Conservation (phyloP, 129 eudicot species). For the Solidago caesia region DNA sequence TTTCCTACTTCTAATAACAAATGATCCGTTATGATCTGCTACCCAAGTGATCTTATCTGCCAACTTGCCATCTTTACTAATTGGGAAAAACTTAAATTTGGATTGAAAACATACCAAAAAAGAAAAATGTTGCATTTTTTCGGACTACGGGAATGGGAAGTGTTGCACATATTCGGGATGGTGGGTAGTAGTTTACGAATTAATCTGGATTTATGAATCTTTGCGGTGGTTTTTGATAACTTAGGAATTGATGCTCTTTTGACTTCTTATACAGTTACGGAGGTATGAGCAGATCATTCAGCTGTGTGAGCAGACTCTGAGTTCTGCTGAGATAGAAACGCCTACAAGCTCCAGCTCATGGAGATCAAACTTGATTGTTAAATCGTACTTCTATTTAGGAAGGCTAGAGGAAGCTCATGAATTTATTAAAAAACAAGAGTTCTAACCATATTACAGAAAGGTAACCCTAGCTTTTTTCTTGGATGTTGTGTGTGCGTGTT, state of each 20-base stretch:
- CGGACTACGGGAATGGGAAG: not conserved
- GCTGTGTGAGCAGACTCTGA: conserved; percentile 70
- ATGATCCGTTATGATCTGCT: no score
- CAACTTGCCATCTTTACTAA: not conserved
- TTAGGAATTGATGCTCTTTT: conserved; percentile 3
- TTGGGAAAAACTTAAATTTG: not conserved
- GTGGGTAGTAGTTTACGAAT: not conserved
- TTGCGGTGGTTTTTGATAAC: not conserved
- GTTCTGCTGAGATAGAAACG: conserved; percentile 44
- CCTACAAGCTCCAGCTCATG: conserved; percentile 39
- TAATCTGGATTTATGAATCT: not conserved
- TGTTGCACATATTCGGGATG: not conserved
- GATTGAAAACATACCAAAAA: not conserved
- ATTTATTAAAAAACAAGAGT: conserved; percentile 65
- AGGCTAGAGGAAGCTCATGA: conserved; percentile 80
- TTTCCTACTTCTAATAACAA: no score
- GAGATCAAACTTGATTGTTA: conserved; percentile 51
- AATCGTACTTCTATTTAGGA: conserved; percentile 69
- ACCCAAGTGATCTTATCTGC: no score
- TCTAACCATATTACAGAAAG: conserved; percentile 39
- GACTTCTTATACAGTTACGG: conserved; percentile 55
- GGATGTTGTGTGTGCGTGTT: no score
- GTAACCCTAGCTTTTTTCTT: conserved; percentile 31
- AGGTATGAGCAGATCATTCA: conserved; percentile 75
- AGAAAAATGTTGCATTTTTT: not conserved